These are phyloP conservation scores for Neofusicoccum ribis DNA, from an alignment of 2,329 filamentous ascomycete species.

Conservation along the genomic window DNA sequence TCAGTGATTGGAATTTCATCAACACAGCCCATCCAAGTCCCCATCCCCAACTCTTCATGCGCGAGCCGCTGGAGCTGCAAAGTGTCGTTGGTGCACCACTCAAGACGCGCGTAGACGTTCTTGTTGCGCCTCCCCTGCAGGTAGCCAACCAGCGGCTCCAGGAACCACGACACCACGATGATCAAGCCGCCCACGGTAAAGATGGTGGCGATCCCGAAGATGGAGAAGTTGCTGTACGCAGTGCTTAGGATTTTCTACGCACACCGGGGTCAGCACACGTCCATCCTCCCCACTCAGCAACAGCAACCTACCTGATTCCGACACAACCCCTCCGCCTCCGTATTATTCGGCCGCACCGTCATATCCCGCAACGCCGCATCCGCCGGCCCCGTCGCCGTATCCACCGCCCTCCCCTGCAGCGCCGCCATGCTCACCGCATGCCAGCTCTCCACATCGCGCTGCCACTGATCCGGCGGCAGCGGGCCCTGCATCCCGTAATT, in stretches of 20 bases:
- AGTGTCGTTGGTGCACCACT: slow-evolving; percentile 19
- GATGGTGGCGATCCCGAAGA: slow-evolving; percentile 28
- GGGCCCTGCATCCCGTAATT: slow-evolving; percentile 22
- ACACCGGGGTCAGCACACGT: not conserved
- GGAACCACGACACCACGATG: slow-evolving; percentile 22
- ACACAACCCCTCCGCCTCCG: not conserved
- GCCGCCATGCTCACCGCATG: not conserved
- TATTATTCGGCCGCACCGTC: not conserved
- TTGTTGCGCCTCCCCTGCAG: not conserved
- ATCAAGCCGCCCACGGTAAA: slow-evolving; percentile 25
- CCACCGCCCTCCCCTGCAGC: not conserved
- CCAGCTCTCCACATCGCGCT: slow-evolving; percentile 35
- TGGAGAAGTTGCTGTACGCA: slow-evolving; percentile 24
- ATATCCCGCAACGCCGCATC: not conserved
- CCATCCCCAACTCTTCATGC: slow-evolving; percentile 15
- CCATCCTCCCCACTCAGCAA: no score
- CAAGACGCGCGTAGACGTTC: not conserved
- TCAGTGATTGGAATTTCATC: not conserved
- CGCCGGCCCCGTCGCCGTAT: not conserved
- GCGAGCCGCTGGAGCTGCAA: slow-evolving; percentile 21
- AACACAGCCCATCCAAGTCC: slow-evolving; percentile 17
- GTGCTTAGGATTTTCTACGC: slow-evolving; percentile 23
- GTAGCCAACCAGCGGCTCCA: not conserved
- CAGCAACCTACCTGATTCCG: not conserved
- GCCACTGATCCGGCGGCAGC: slow-evolving; percentile 38